Base-by-base conservation (phyloP, 2,329 filamentous ascomycete genomes). In the Chrysosporium keratinophilum region DNA sequence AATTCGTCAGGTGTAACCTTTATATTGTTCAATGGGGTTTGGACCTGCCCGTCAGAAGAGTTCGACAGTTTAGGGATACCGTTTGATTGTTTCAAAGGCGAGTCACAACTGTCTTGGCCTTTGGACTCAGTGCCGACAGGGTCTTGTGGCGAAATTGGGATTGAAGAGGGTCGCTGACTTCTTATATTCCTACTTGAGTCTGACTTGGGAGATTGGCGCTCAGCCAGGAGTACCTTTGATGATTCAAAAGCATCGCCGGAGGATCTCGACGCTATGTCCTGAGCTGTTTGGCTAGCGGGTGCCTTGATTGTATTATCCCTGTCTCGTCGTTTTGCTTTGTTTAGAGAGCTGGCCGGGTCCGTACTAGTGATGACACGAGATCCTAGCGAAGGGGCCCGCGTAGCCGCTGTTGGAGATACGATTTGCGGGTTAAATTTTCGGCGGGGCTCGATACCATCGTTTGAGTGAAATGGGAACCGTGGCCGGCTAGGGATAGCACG, bases 361-460 rank as follows among this genome's bases (percentile, higher is more conserved):
- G 42, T 33, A n/a, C 31, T 12, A 19, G 50, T 15, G 14, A 52
- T 46, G 5, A 42, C 50, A 34, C 50, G 50, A 12, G 50, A 52
- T 10, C 50, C 50, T 20, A 52, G 42, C n/a, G 50, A 46, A 7
- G 17, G 50, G 12, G 6, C 15, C 6, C 17, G 50, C 6, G 33
- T 39, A 14, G 33, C 12, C n/a, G 28, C 17, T 3, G 4, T 14
- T 10, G 23, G 9, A 20, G 41, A 17, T 15, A 23, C 33, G 3
- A 10, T 41, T 5, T 50, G 47, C 14, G 48, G 34, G n/a, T 9
- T 15, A 14, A n/a, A 23, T 7, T 9, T 5, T 4, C 17, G 35
- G 10, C 23, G 5, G 15, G 33, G 15, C 6, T 48, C 31, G 9
- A 14, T 19, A 37, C 31, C 19, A 19, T 17, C 19, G 40, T 33